These are phyloP conservation scores for Ilyonectria mors-panacis DNA, from an alignment of 2,329 filamentous ascomycete genomes.

Conservation along the genomic window DNA sequence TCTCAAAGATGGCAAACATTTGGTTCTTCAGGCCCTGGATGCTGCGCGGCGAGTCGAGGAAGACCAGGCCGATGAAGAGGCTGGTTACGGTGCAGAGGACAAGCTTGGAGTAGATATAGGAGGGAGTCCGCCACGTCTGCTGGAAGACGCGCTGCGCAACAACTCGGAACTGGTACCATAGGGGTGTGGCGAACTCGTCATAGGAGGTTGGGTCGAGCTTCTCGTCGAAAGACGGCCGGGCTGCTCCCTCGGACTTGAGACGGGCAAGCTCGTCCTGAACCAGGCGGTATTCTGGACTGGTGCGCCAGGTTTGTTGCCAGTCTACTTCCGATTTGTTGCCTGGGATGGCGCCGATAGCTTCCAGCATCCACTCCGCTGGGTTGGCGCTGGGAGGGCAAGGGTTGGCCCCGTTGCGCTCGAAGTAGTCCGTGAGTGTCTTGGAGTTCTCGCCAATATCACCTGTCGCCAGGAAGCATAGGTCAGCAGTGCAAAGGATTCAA, in stretches of 20 bases:
- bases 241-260: slow-evolving; percentile 60
- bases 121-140: slow-evolving; percentile 91
- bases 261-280: slow-evolving; percentile 70
- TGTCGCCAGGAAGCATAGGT: slow-evolving; percentile 49
- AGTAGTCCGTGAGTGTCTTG: slow-evolving; percentile 77
- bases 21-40: slow-evolving; percentile 86
- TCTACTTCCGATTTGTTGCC: slow-evolving; percentile 72
- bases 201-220: background rate
- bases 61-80: slow-evolving; percentile 73
- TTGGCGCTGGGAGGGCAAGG: slow-evolving; percentile 77
- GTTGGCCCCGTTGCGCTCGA: slow-evolving; percentile 78
- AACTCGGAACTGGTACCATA: slow-evolving; percentile 74
- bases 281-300: slow-evolving; percentile 66
- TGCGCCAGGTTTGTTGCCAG: slow-evolving; percentile 73
- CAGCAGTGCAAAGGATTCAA: slow-evolving; percentile 64
- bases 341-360: slow-evolving; percentile 69
- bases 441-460: slow-evolving; percentile 82
- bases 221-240: background rate
- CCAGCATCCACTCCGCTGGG: slow-evolving; percentile 69
- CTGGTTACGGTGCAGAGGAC: slow-evolving; percentile 65
- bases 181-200: slow-evolving; percentile 63
- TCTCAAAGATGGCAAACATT: slow-evolving; percentile 87
- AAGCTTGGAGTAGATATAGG: slow-evolving; percentile 88
- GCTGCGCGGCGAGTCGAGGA: slow-evolving; percentile 78
- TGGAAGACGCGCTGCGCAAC: slow-evolving; percentile 81